These are phyloP conservation scores for Leishmania amazonensis DNA, from an alignment of 208 protist genomes.

Conservation along the genomic window DNA sequence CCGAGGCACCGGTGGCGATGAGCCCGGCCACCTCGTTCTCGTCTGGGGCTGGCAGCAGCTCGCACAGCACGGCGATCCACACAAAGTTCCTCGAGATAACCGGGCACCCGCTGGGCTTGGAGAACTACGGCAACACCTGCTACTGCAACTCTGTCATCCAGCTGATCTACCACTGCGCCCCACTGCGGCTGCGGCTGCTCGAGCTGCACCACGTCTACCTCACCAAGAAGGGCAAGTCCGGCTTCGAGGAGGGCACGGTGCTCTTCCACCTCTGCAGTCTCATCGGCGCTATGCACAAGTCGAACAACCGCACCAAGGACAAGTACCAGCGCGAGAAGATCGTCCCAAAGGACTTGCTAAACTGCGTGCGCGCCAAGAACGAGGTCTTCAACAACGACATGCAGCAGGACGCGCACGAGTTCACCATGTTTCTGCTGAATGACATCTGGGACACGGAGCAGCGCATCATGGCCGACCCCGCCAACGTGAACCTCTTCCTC, in stretches of 20 bases:
- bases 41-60: background rate
- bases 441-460: constrained; percentile 82
- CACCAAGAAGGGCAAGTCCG: constrained; percentile 49
- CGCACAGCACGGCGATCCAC: constrained; percentile 37
- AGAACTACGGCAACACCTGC: constrained; percentile 93
- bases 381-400: constrained; percentile 70
- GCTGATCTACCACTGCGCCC: constrained; percentile 89
- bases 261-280: constrained; percentile 67
- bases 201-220: constrained; percentile 72
- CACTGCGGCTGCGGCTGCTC: constrained; percentile 76
- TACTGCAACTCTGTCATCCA: constrained; percentile 92
- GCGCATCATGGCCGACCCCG: constrained; percentile 68
- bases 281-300: constrained; percentile 86
- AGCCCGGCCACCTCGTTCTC: background rate
- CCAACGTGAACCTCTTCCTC: constrained; percentile 56
- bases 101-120: constrained; percentile 74
- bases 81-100: constrained; percentile 76
- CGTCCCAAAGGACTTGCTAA: constrained; percentile 50
- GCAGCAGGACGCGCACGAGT: constrained; percentile 94
- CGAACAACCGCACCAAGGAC: constrained; percentile 64
- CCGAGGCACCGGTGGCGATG: constrained; percentile 7
- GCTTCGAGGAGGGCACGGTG: constrained; percentile 70
- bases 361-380: constrained; percentile 54
- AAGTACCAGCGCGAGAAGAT: constrained; percentile 41
- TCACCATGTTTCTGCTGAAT: constrained; percentile 88